Percentiles rank a stretch among this genome's conserved stretches.
Conservation (phyloP, 176 grass and related monocot genomes). For the Cymbopogon citratus region DNA sequence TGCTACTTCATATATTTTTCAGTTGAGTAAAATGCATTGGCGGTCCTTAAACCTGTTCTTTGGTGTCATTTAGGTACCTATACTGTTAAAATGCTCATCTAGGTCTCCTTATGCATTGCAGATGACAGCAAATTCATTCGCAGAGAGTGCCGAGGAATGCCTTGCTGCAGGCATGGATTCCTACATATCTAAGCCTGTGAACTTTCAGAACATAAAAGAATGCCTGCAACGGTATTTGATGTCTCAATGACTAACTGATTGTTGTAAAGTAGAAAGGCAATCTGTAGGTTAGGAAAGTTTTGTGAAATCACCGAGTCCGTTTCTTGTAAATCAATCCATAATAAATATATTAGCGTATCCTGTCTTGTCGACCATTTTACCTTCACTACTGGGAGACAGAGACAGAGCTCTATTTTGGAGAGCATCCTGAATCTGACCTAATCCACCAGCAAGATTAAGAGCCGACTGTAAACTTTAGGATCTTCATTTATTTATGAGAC, state of each 20-base stretch:
- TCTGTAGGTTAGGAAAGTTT: conserved; percentile 57
- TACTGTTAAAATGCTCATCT: not conserved
- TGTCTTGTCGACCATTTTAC: conserved; percentile 21
- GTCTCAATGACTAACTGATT: conserved; percentile 51
- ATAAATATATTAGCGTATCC: conserved; percentile 36
- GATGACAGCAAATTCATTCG: conserved; percentile 91
- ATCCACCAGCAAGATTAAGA: conserved; percentile 21
- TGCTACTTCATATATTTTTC: not conserved
- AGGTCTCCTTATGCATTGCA: conserved; percentile 41
- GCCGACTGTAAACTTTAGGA: conserved; percentile 28
- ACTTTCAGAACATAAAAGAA: conserved; percentile 75
- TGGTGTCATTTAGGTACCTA: not conserved
- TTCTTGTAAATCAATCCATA: conserved; percentile 47
- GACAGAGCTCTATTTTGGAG: conserved; percentile 30
- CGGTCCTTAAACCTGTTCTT: not conserved
- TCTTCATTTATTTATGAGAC: conserved; percentile 29
- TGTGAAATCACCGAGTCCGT: conserved; percentile 35
- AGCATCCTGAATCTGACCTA: conserved; percentile 29
- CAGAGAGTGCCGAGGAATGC: conserved; percentile 75
- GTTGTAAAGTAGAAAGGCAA: conserved; percentile 60
- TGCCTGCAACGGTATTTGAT: conserved; percentile 59
- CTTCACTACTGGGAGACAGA: conserved; percentile 27
- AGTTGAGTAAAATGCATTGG: not conserved
- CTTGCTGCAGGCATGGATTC: conserved; percentile 92
- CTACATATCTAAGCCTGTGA: conserved; percentile 88